These are phyloP conservation scores for Curvularia spicifera DNA, from an alignment of 2,329 filamentous ascomycete genomes.

Conservation along the genomic window DNA sequence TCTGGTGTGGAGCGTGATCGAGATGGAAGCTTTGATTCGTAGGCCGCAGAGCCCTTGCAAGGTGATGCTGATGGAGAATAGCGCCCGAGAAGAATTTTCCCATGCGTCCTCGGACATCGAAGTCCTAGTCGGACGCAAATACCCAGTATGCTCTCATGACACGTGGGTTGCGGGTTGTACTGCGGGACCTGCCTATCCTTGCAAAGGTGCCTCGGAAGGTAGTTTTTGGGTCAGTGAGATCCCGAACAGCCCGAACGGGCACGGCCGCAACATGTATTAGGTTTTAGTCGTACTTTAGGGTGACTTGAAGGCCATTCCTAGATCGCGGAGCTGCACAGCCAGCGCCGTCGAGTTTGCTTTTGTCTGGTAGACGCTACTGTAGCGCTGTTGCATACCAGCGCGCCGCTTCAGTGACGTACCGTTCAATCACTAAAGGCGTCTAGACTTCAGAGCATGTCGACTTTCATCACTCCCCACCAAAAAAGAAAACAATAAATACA, in stretches of 20 bases:
- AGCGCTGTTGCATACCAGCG: conserved; percentile 1
- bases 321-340: conserved; percentile 5
- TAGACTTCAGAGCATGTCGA: neutral
- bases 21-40: conserved; percentile 1
- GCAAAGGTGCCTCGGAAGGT: conserved; percentile 3
- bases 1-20: conserved; percentile 3
- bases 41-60: neutral
- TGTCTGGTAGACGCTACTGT: conserved; percentile 10
- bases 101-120: neutral
- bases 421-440: neutral
- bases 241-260: neutral
- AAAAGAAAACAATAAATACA: neutral
- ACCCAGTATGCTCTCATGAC: neutral
- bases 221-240: conserved; percentile 1
- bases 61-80: conserved; percentile 4
- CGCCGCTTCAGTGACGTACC: conserved; percentile 7
- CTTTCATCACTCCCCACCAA: neutral
- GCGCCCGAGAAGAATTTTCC: conserved; percentile 8
- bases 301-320: neutral
- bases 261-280: neutral
- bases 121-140: neutral
- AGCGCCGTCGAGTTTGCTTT: conserved; percentile 2
- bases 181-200: conserved; percentile 6
- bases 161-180: conserved; percentile 2
- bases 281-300: neutral